Percentiles rank a stretch among this genome's conserved stretches.
Evolutionary conservation across 345 rosid species (phyloP).

Genomic region (Atalantia buxifolia): DNA sequence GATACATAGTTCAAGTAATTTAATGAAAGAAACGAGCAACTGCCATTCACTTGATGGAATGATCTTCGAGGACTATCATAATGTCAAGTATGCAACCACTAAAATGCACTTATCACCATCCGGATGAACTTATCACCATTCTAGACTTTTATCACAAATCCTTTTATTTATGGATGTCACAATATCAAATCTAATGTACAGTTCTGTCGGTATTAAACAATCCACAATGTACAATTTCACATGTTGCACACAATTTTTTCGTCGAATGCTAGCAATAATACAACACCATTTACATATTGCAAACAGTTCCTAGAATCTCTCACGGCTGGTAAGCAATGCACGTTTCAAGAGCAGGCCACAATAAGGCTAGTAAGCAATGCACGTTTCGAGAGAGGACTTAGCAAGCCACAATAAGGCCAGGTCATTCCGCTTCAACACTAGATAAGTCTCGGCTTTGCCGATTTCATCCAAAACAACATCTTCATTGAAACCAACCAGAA

Average conservation of each 20-base stretch:
- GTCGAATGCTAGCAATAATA: no score
- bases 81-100: background rate
- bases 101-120: background rate
- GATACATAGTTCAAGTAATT: no score
- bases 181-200: background rate
- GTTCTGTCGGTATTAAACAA: background rate
- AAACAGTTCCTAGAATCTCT: background rate
- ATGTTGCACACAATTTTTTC: background rate
- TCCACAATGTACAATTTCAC: background rate
- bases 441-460: constrained; percentile 56
- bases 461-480: constrained; percentile 45
- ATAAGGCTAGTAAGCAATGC: constrained; percentile 55
- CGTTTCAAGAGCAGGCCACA: constrained; percentile 89
- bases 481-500: constrained; percentile 69
- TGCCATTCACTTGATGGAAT: background rate
- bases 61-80: background rate
- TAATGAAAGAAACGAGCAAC: background rate
- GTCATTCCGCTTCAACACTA: constrained; percentile 83
- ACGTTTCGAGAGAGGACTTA: constrained; percentile 67
- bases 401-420: constrained; percentile 94
- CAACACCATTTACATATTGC: background rate
- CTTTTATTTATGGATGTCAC: background rate
- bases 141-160: background rate
- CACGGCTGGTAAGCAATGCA: constrained; percentile 33
- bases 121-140: background rate